Evolutionary conservation across 176 grass and related monocot genomes (phyloP).

Genomic region (Puccinellia tenuiflora): DNA sequence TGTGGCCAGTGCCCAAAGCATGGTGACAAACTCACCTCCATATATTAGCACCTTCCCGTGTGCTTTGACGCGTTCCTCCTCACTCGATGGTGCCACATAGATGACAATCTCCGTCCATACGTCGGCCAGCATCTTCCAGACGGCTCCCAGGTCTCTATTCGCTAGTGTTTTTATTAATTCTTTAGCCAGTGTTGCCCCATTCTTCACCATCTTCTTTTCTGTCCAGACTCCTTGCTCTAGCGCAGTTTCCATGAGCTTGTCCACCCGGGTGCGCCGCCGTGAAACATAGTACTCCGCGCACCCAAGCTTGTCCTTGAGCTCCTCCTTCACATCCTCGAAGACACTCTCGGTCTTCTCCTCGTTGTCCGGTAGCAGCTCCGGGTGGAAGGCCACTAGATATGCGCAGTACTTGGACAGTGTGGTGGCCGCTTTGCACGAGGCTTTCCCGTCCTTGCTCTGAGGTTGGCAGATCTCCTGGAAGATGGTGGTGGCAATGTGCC

Average conservation of each 20-base stretch:
- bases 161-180: not conserved
- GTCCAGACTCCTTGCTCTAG: not conserved
- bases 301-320: not conserved
- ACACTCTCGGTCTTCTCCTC: not conserved
- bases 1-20: not conserved
- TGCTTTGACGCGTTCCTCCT: not conserved
- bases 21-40: not conserved
- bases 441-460: not conserved
- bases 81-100: not conserved
- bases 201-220: not conserved
- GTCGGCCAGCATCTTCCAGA: not conserved
- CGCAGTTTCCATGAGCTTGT: not conserved
- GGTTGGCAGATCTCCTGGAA: not conserved
- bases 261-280: not conserved
- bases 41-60: not conserved
- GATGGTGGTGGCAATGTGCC: not conserved
- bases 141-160: not conserved
- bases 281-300: not conserved
- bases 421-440: not conserved
- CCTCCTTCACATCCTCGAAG: not conserved
- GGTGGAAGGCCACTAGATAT: not conserved
- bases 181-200: not conserved
- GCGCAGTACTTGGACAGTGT: not conserved
- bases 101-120: not conserved
- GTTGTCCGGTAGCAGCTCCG: not conserved